phyloP scores from a whole-genome alignment of 2,329 filamentous ascomycete species.

The Sordariomycetes sp. region DNA sequence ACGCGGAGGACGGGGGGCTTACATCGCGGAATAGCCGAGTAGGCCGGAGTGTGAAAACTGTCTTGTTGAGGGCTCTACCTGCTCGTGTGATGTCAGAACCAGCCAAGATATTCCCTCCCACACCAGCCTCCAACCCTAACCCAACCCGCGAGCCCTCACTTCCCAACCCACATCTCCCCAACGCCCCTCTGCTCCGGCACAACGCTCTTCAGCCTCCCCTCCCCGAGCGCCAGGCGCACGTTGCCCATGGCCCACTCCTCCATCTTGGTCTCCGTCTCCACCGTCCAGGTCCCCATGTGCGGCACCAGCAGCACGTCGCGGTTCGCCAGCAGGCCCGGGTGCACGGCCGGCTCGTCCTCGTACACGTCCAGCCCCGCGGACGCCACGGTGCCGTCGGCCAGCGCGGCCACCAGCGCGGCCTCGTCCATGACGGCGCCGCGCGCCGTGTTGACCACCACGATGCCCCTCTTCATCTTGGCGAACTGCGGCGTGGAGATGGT shows the following conservation, averaged over 20 bases:
- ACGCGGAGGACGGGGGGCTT: no score
- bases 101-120: not conserved
- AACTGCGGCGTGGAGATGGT: conserved; percentile 65
- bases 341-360: conserved; percentile 68
- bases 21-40: no score
- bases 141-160: not conserved
- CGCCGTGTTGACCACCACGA: conserved; percentile 74
- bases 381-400: conserved; percentile 58
- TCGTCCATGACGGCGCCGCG: conserved; percentile 78
- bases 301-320: conserved; percentile 65
- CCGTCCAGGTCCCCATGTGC: conserved; percentile 78
- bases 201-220: conserved; percentile 52
- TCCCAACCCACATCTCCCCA: conserved; percentile 6
- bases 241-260: conserved; percentile 69
- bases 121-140: not conserved
- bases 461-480: conserved; percentile 64
- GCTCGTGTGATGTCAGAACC: no score
- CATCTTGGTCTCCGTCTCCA: conserved; percentile 56
- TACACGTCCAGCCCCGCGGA: conserved; percentile 72
- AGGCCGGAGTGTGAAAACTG: no score
- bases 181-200: conserved; percentile 57
- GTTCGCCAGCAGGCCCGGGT: conserved; percentile 61
- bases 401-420: conserved; percentile 62
- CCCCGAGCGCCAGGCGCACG: conserved; percentile 49
- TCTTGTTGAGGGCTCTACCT: no score